Evolutionary conservation across 2,329 filamentous ascomycete species (phyloP).

Genomic region (Fusarium fujikuroi): DNA sequence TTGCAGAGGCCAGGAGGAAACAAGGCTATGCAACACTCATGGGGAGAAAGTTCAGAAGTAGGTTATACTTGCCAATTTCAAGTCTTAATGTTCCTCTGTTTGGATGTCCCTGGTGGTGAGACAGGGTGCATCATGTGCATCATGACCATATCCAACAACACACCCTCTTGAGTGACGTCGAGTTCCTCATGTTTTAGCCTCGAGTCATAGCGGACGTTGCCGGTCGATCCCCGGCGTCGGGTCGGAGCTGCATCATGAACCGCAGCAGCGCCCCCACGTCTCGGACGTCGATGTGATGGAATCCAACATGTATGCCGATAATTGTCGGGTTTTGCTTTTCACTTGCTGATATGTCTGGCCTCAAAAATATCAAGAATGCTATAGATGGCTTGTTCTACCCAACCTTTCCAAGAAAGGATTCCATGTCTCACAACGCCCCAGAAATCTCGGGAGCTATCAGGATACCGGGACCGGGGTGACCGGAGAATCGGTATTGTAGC

Average conservation of each 20-base stretch:
- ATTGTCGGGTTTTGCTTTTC: constrained; percentile 14
- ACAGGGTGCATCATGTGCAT: neutral
- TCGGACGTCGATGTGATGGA: neutral
- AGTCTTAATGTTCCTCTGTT: neutral
- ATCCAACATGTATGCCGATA: neutral
- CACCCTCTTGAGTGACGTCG: neutral
- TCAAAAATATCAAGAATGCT: neutral
- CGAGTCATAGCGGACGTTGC: constrained; percentile 19
- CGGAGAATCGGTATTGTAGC: constrained; percentile 22
- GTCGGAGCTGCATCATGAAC: neutral
- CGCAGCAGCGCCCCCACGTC: neutral
- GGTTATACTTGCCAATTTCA: neutral
- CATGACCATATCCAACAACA: neutral
- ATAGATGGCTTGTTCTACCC: constrained; percentile 4
- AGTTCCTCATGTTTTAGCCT: constrained; percentile 9
- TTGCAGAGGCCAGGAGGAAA: neutral
- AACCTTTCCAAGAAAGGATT: constrained; percentile 4
- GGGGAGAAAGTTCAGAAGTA: neutral
- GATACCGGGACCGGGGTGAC: constrained; percentile 18
- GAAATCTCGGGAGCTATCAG: constrained; percentile 1
- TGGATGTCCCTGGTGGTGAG: neutral
- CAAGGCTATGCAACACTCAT: neutral
- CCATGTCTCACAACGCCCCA: constrained; percentile 29
- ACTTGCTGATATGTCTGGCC: neutral
- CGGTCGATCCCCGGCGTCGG: constrained; percentile 23